phyloP scores from a whole-genome alignment of 2,329 filamentous ascomycete genomes.

The Scopulariopsis brevicaulis region DNA sequence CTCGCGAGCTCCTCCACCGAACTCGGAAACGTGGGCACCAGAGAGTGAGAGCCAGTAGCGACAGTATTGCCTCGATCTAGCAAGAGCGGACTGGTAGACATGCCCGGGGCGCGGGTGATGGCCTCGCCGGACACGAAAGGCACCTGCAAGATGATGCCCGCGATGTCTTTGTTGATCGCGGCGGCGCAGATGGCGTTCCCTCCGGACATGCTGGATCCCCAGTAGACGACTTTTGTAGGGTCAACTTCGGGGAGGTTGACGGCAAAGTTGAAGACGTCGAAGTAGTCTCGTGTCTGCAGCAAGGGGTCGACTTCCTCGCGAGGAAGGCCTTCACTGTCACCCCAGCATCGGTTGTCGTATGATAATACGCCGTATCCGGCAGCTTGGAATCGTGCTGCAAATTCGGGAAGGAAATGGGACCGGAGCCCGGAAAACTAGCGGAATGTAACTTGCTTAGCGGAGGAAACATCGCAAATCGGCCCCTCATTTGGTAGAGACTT shows the following conservation, averaged over 20 bases:
- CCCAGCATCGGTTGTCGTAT: conserved; percentile 10
- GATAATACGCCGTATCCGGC: conserved; percentile 6
- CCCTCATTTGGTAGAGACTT: too few species aligned
- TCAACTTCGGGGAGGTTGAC: conserved; percentile 8
- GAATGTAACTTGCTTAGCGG: too few species aligned
- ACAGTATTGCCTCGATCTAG: neutral
- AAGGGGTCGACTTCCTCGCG: conserved; percentile 8
- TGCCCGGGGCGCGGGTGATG: neutral
- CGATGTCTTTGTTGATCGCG: conserved; percentile 8
- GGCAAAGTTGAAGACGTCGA: conserved; percentile 9
- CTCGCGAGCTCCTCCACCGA: neutral
- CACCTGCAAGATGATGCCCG: conserved; percentile 6
- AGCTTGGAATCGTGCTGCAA: conserved; percentile 7
- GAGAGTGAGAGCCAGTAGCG: neutral
- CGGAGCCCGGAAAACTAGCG: too few species aligned
- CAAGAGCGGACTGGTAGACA: neutral
- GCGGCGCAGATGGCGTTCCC: conserved; percentile 7
- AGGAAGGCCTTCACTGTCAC: conserved; percentile 9
- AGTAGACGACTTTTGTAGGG: conserved; percentile 6
- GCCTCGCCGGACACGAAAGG: conserved; percentile 9
- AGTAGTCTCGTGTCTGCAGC: conserved; percentile 7
- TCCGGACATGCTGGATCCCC: conserved; percentile 9
- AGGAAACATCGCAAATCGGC: too few species aligned
- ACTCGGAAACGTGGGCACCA: neutral
- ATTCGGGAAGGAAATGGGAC: conserved; percentile 7